Evolutionary conservation across 495 filamentous ascomycete genomes (phyloP), one percentile per base, ranked within the genome.

Genomic region (Wilcoxina mikolae): DNA sequence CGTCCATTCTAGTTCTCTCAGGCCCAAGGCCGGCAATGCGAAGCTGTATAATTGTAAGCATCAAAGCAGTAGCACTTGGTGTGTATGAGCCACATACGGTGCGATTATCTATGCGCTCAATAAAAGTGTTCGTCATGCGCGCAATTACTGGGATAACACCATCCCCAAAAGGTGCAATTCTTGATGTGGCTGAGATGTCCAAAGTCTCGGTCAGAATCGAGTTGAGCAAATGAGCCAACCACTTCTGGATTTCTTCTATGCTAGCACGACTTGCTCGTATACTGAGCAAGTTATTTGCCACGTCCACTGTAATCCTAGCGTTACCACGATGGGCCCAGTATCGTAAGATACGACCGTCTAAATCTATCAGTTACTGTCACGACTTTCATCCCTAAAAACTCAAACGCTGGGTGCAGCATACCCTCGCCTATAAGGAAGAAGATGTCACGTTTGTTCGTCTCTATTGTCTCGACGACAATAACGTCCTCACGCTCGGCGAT

Each of bases 341-440:
- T 38, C 62, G 60, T 7, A 65, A 24, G 52, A 56, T 53, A 12
- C 54, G 58, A 11, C 62, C 62, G 54, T 65, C 62, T 65, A 49
- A 12, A 54, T 10, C 25, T 29, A 57, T 64, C 44, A 64, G 56
- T n/a, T 25, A 61, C 50, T 28, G 22, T 45, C 44, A 60, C 41
- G n/a, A 41, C 33, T 27, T 29, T 41, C 28, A 46, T 56, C 33
- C 24, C 29, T n/a, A 4, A 22, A 58, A 39, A 20, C 38, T 12
- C 24, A 18, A 10, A 15, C n/a, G 23, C 28, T 41, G 28, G 12
- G 25, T 11, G 9, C 9, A 18, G 41, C 42, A 57, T 59, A 66
- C 63, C 62, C 56, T 66, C 54, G 7, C 62, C 54, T 33, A 66
- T 47, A 48, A 66, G 65, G 49, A 66, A 66, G 28, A 62, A 66